Conservation (phyloP, 2,329 filamentous ascomycete species). For the Ophioceras dolichostomum region DNA sequence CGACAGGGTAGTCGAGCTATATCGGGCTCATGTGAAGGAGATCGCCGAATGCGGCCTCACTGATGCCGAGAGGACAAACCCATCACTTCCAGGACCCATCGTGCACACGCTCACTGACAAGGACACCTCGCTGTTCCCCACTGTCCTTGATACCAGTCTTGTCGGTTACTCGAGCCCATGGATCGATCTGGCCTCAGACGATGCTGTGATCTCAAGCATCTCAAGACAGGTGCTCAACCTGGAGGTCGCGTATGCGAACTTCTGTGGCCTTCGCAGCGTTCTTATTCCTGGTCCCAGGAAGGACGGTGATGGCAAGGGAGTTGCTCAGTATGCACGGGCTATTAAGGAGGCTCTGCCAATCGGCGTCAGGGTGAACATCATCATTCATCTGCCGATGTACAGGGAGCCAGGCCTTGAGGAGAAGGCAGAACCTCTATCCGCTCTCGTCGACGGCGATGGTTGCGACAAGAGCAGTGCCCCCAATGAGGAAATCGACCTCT, state of each 20-base stretch:
- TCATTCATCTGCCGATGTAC: constrained; percentile 76
- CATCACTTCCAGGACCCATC: constrained; percentile 40
- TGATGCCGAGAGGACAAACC: constrained; percentile 27
- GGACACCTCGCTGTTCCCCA: constrained; percentile 64
- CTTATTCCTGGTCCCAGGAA: constrained; percentile 67
- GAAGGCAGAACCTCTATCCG: constrained; percentile 37
- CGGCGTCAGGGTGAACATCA: constrained; percentile 64
- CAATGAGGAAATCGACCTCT: constrained; percentile 49
- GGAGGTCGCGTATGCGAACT: constrained; percentile 89
- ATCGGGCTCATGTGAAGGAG: constrained; percentile 41
- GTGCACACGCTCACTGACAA: constrained; percentile 62
- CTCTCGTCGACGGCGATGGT: constrained; percentile 17
- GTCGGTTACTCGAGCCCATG: constrained; percentile 76
- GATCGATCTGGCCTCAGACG: constrained; percentile 78
- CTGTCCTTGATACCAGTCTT: constrained; percentile 56
- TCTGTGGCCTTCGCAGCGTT: constrained; percentile 79
- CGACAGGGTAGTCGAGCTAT: constrained; percentile 49
- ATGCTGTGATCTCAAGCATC: constrained; percentile 73
- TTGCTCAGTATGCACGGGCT: constrained; percentile 70
- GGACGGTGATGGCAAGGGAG: constrained; percentile 33
- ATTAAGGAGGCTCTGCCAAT: constrained; percentile 68
- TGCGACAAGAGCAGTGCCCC: no score
- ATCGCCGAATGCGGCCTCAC: constrained; percentile 19
- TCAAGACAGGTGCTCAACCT: constrained; percentile 84
- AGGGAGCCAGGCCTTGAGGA: constrained; percentile 52